phyloP scores from a whole-genome alignment of 176 grass and related monocot genomes.

The Carex pumila region DNA sequence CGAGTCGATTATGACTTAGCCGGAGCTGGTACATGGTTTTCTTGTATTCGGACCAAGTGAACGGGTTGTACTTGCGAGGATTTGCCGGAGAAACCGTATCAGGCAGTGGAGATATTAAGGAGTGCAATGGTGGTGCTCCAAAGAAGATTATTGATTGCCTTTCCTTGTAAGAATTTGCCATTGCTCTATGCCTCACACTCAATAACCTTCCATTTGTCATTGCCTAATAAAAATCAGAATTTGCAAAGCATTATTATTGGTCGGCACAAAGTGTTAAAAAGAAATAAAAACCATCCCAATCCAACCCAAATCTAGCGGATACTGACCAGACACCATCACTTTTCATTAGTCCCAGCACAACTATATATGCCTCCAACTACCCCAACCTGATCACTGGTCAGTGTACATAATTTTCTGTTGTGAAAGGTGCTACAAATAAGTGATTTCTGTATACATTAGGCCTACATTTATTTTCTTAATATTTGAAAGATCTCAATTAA shows the following conservation, averaged over 20 bases:
- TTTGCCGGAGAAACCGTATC: constrained; percentile 32
- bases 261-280: background rate
- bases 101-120: constrained; percentile 28
- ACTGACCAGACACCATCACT: constrained; percentile 10
- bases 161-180: constrained; percentile 44
- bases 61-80: constrained; percentile 40
- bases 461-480: background rate
- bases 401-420: background rate
- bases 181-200: constrained; percentile 78
- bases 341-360: background rate
- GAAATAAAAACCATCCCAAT: constrained; percentile 4
- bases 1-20: constrained; percentile 65
- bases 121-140: constrained; percentile 47
- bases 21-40: constrained; percentile 73
- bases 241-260: background rate
- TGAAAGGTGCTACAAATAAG: background rate
- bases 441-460: background rate
- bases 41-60: constrained; percentile 95
- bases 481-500: background rate
- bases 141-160: constrained; percentile 75
- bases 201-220: constrained; percentile 78
- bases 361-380: background rate
- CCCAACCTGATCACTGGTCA: background rate
- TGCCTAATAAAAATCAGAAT: constrained; percentile 28
- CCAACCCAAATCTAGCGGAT: background rate